These are phyloP conservation scores for Pseudevernia furfuracea DNA, from an alignment of 495 filamentous ascomycete species.

Conservation along the genomic window DNA sequence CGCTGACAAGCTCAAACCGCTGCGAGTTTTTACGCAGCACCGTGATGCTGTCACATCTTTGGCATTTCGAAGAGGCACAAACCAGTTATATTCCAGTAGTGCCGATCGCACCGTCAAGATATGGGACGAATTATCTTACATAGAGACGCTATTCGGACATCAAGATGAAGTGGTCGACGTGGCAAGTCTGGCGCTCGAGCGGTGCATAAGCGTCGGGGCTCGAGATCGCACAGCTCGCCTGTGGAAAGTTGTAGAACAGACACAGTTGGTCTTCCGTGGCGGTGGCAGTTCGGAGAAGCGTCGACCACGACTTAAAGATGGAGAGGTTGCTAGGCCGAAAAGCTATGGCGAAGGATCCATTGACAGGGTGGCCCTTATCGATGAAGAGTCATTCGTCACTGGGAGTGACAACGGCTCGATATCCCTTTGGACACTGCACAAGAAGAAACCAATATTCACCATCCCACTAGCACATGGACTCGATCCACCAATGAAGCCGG, in stretches of 20 bases:
- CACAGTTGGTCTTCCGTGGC: constrained; percentile 88
- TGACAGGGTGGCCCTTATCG: constrained; percentile 81
- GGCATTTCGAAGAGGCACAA: constrained; percentile 78
- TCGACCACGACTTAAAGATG: constrained; percentile 9
- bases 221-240: constrained; percentile 87
- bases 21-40: constrained; percentile 85
- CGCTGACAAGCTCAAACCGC: constrained; percentile 62
- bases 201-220: constrained; percentile 82
- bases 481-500: constrained; percentile 53
- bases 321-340: constrained; percentile 29
- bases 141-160: constrained; percentile 94
- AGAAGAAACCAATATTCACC: constrained; percentile 89
- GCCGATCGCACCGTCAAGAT: constrained; percentile 85
- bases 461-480: constrained; percentile 76
- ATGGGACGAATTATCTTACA: constrained; percentile 79
- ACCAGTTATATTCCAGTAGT: constrained; percentile 82
- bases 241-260: constrained; percentile 96
- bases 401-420: constrained; percentile 83
- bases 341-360: constrained; percentile 72
- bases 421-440: constrained; percentile 81
- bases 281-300: constrained; percentile 49
- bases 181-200: constrained; percentile 72
- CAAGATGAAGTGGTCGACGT: constrained; percentile 83
- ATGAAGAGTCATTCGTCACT: constrained; percentile 85
- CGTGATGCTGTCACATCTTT: constrained; percentile 78